Evolutionary conservation across 2,329 filamentous ascomycete genomes (phyloP), one percentile per base, ranked within the genome.

Genomic region (Davidsoniella neocaledoniae): DNA sequence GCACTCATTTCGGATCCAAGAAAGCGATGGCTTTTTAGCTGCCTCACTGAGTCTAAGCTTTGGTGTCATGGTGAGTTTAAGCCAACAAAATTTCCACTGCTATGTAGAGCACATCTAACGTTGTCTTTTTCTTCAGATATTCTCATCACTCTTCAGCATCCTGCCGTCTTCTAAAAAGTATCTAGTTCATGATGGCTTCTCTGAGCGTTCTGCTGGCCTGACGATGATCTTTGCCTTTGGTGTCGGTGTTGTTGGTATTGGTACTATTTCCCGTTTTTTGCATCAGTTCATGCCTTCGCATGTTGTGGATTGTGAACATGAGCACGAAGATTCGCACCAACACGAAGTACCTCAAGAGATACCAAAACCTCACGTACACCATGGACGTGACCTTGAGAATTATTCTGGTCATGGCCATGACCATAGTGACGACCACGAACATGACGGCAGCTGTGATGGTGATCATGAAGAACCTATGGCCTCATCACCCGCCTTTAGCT

Each of bases 141-240:
- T 94, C 64, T 94, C 88, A 36, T 81, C 90, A 1, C 67, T 96
- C 26, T 94, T 88, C 63, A 91, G 81, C 64, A 95, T 96, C 84
- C 73, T 96, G 6, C 90, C 90, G 8, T 86, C 85, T 17, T 80
- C 90, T 2, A 87, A 83, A 60, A 71, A 70, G 38, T 94, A 94
- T 60, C 72, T 98, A 3, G 69, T 73, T 53, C 71, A 78, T 49
- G 82, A 79, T 47, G 80, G 79, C 14, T 79, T 80, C 63, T 71
- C 75, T 6, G 70, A 84, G 2, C 75, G 79, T 54, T 61, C 66
- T 2, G 85, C 88, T 5, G 81, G 80, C 12, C 74, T 84, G 58
- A 65, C 78, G 29, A 69, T 87, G 58, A 80, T 87, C 59, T 73
- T 59, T 9, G 82, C 76, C 60, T 90, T 90, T 60, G 64, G 82